A percentile compares a stretch with the other conserved stretches of the same genome.
phyloP scores from a whole-genome alignment of 2,329 filamentous ascomycete species.

The Hansfordia pulvinata region DNA sequence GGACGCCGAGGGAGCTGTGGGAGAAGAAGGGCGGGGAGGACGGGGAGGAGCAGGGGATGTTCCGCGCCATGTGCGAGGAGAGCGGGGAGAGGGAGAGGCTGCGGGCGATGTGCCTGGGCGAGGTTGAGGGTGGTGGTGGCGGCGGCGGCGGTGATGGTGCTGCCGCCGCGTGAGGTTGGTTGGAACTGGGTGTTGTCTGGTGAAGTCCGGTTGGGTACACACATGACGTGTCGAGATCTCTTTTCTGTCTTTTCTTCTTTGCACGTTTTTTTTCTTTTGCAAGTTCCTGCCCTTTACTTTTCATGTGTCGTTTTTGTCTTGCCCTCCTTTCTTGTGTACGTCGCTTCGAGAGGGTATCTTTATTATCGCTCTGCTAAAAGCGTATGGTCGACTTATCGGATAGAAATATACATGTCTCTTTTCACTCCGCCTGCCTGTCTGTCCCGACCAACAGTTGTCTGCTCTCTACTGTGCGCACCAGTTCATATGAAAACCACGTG shows the following conservation, averaged over 20 bases:
- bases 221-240: constrained; percentile 1
- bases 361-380: too few species aligned
- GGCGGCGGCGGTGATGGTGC: neutral
- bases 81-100: constrained; percentile 44
- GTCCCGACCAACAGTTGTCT: too few species aligned
- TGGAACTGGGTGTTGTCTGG: neutral
- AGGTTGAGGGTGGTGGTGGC: constrained; percentile 3
- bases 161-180: neutral
- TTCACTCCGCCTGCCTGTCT: too few species aligned
- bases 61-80: constrained; percentile 49
- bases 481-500: too few species aligned
- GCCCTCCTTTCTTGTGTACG: too few species aligned
- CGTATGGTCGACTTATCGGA: too few species aligned
- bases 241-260: constrained; percentile 1
- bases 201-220: neutral
- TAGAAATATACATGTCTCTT: too few species aligned
- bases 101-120: constrained; percentile 26
- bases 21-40: constrained; percentile 14
- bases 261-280: neutral
- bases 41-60: constrained; percentile 25
- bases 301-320: too few species aligned
- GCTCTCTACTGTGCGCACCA: too few species aligned
- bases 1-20: constrained; percentile 49
- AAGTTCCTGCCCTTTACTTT: neutral
- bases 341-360: too few species aligned